phyloP scores from a whole-genome alignment of 2,329 filamentous ascomycete genomes.

The Bipolaris oryzae region DNA sequence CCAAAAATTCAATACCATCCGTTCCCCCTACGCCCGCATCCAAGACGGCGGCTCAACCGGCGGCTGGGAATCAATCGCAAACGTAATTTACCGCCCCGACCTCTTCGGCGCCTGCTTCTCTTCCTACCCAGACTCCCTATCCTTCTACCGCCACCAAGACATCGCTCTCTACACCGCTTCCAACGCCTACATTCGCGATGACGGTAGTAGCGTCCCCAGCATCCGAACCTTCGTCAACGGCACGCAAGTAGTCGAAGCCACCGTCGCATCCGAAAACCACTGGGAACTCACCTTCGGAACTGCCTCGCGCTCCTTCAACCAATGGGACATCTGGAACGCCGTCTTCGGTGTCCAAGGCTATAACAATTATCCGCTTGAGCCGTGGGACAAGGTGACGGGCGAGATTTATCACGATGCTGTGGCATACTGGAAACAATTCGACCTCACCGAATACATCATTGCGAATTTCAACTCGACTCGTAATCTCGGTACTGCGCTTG shows the following conservation, averaged over 20 bases:
- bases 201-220: constrained; percentile 40
- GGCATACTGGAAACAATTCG: constrained; percentile 46
- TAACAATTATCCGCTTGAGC: constrained; percentile 48
- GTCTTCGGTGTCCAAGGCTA: constrained; percentile 47
- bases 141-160: constrained; percentile 48
- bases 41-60: constrained; percentile 49
- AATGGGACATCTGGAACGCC: constrained; percentile 50
- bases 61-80: constrained; percentile 47
- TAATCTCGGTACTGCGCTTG: constrained; percentile 43
- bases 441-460: constrained; percentile 43
- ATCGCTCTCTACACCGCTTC: constrained; percentile 42
- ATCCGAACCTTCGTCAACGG: constrained; percentile 39
- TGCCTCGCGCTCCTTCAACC: constrained; percentile 39
- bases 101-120: constrained; percentile 48
- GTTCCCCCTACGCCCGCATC: constrained; percentile 45
- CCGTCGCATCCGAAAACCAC: constrained; percentile 43
- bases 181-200: constrained; percentile 38
- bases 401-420: constrained; percentile 49
- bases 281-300: constrained; percentile 50
- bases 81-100: constrained; percentile 47
- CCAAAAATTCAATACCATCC: constrained; percentile 44
- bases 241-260: constrained; percentile 33
- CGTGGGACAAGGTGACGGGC: constrained; percentile 50
- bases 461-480: constrained; percentile 40
- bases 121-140: constrained; percentile 47